Evolutionary conservation across 192 early-diverging fungal genomes (phyloP).

Genomic region (Endogone sp.): DNA sequence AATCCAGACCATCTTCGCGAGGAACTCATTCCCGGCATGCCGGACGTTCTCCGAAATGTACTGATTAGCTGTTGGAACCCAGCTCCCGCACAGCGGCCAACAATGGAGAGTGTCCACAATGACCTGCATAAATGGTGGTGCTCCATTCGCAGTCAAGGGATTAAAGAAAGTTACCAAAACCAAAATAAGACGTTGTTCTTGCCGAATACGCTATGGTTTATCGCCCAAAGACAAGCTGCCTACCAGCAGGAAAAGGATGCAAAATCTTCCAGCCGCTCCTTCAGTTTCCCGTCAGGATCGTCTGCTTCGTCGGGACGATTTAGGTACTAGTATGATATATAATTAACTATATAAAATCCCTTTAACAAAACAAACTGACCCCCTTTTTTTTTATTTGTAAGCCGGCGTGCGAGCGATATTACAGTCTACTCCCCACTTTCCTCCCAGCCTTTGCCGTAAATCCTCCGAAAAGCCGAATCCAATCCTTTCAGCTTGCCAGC

Average conservation of each 20-base stretch:
- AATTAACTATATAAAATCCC: too few species aligned
- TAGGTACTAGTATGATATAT: too few species aligned
- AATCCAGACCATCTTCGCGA: not conserved
- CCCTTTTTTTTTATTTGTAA: too few species aligned
- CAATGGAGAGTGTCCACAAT: not conserved
- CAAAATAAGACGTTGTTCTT: not conserved
- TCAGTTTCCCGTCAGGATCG: too few species aligned
- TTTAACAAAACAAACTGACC: too few species aligned
- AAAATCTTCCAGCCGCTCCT: too few species aligned
- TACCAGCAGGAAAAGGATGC: not conserved
- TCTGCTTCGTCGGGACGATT: too few species aligned
- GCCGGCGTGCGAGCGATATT: too few species aligned
- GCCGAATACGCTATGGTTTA: not conserved
- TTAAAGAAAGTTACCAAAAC: not conserved
- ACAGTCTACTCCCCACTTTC: too few species aligned
- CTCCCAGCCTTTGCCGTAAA: too few species aligned
- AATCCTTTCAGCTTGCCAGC: too few species aligned
- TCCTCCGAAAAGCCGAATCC: too few species aligned
- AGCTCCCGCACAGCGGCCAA: not conserved
- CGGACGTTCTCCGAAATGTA: not conserved
- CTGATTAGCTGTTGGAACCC: not conserved
- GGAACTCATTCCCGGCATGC: not conserved
- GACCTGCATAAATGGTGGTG: not conserved
- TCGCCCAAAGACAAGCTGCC: not conserved
- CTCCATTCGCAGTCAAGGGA: not conserved